Conservation (phyloP, 2,329 filamentous ascomycete species). For the Sporothrix mexicana region DNA sequence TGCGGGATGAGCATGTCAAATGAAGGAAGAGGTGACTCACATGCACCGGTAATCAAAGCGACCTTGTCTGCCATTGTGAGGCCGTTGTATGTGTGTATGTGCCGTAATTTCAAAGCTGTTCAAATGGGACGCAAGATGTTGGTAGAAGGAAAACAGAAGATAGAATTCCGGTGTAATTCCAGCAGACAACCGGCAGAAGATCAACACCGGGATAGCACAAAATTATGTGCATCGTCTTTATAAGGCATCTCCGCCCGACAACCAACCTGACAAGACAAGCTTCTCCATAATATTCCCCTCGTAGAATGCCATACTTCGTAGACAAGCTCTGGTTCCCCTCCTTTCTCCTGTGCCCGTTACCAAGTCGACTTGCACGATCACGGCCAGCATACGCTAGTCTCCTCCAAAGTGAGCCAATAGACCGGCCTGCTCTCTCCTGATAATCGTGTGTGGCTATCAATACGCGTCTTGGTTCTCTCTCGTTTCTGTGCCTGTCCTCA, state of each 20-base stretch:
- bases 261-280: background rate
- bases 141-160: background rate
- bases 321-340: background rate
- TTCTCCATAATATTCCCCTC: background rate
- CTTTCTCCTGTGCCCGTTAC: background rate
- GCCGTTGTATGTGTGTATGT: background rate
- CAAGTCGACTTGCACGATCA: background rate
- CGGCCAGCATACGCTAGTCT: background rate
- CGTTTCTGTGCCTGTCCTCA: background rate
- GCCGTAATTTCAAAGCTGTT: background rate
- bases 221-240: background rate
- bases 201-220: background rate
- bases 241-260: background rate
- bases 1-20: too few relatives aligned
- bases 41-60: slow-evolving; percentile 29
- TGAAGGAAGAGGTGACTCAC: too few relatives aligned
- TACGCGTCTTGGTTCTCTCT: background rate
- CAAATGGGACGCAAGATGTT: background rate
- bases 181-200: background rate
- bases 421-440: background rate
- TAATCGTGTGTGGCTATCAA: background rate
- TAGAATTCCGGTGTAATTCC: too few relatives aligned
- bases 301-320: background rate
- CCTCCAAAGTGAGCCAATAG: background rate
- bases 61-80: slow-evolving; percentile 28